These are phyloP conservation scores for Saposhnikovia divaricata DNA, from an alignment of 129 eudicot genomes.

Conservation along the genomic window DNA sequence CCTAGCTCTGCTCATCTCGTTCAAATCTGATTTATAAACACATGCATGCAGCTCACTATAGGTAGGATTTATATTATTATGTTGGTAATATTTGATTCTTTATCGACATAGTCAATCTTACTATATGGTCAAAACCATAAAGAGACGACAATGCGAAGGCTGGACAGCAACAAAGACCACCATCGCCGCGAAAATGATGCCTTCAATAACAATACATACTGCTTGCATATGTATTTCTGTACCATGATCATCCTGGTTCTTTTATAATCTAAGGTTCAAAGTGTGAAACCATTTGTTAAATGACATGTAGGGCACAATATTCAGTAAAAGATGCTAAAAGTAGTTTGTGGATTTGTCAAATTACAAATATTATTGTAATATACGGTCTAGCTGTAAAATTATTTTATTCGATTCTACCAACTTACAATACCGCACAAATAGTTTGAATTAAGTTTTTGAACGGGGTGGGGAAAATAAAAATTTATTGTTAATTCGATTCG, in stretches of 20 bases:
- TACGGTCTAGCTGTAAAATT: too few relatives aligned
- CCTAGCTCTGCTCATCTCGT: not conserved
- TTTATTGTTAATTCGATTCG: too few relatives aligned
- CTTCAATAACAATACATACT: not conserved
- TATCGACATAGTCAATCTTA: slow-evolving; percentile 9
- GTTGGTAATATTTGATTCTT: slow-evolving; percentile 1
- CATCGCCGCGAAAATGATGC: slow-evolving; percentile 7
- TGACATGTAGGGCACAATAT: not conserved
- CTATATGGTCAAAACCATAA: not conserved
- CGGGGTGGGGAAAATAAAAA: too few relatives aligned
- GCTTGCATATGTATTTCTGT: not conserved
- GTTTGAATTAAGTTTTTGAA: too few relatives aligned
- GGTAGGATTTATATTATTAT: not conserved
- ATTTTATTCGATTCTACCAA: too few relatives aligned
- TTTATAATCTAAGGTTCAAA: not conserved
- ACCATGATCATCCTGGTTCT: not conserved
- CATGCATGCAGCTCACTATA: slow-evolving; percentile 4
- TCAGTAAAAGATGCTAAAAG: not conserved
- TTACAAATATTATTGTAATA: too few relatives aligned
- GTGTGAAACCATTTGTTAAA: not conserved
- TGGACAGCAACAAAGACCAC: slow-evolving; percentile 10
- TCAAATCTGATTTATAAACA: not conserved
- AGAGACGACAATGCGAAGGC: slow-evolving; percentile 6
- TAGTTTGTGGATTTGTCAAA: not conserved
- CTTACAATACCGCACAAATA: too few relatives aligned